These are phyloP conservation scores for Penicillium sp. DNA, from an alignment of 2,329 filamentous ascomycete species.

Conservation along the genomic window DNA sequence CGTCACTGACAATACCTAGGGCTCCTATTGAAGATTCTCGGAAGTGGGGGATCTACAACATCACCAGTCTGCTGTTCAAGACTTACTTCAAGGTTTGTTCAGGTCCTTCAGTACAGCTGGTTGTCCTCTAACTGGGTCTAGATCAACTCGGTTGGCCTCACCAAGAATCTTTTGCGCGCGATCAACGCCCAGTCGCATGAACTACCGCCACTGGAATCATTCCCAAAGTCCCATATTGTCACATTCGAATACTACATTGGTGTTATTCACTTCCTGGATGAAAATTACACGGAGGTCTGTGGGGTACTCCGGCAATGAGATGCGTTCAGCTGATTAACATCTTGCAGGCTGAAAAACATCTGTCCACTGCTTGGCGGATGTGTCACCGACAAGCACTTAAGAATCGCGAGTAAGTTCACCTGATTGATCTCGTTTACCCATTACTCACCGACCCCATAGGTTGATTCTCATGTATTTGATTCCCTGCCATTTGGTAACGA, in stretches of 20 bases:
- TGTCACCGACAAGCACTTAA: slow-evolving; percentile 71
- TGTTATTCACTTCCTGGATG: slow-evolving; percentile 89
- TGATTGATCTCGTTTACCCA: neutral
- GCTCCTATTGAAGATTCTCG: slow-evolving; percentile 83
- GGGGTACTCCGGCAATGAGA: neutral
- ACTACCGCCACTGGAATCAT: slow-evolving; percentile 75
- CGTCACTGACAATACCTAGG: slow-evolving; percentile 47
- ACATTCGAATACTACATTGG: slow-evolving; percentile 97
- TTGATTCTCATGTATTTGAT: slow-evolving; percentile 94
- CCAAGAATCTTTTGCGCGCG: slow-evolving; percentile 84
- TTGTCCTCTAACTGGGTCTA: slow-evolving; percentile 26
- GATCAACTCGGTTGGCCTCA: slow-evolving; percentile 84
- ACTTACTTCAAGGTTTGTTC: slow-evolving; percentile 79
- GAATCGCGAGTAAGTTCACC: slow-evolving; percentile 72
- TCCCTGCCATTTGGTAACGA: slow-evolving; percentile 86
- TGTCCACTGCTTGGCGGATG: slow-evolving; percentile 77
- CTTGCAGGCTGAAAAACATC: slow-evolving; percentile 70
- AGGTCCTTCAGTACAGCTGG: neutral
- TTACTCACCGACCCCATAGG: slow-evolving; percentile 44
- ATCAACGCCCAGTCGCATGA: slow-evolving; percentile 75
- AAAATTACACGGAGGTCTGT: slow-evolving; percentile 77
- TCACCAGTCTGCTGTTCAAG: slow-evolving; percentile 94
- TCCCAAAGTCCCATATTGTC: slow-evolving; percentile 86
- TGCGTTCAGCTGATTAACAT: neutral
- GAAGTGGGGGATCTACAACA: slow-evolving; percentile 97